Conservation (phyloP, 352 stramenopile genomes). For the Globisporangium nunn region DNA sequence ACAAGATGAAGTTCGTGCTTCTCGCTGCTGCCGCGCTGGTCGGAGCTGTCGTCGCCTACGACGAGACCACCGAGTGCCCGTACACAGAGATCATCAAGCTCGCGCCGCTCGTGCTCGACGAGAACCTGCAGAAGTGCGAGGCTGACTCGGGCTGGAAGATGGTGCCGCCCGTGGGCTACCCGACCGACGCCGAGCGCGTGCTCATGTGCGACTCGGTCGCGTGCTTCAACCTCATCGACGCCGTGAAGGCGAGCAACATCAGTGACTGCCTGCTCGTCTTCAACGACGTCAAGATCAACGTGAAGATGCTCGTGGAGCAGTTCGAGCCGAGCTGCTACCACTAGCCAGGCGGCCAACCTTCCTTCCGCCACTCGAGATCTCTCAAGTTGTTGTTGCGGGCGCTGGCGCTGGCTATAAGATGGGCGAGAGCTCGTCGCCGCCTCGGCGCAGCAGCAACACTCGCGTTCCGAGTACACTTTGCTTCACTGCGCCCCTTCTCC, state of each 20-base stretch:
- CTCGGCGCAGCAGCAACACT: neutral
- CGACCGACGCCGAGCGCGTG: constrained; percentile 14
- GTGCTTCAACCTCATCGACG: constrained; percentile 22
- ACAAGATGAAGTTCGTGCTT: constrained; percentile 9
- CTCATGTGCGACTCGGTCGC: constrained; percentile 20
- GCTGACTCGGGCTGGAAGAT: constrained; percentile 20
- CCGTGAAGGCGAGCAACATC: constrained; percentile 13
- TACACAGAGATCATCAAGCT: constrained; percentile 14
- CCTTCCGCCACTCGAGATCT: neutral
- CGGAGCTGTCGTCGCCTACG: constrained; percentile 6
- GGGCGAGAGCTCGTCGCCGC: neutral
- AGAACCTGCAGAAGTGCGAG: constrained; percentile 17
- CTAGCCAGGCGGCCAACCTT: constrained; percentile 1
- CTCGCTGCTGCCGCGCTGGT: constrained; percentile 3
- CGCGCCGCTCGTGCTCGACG: constrained; percentile 3
- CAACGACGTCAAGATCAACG: constrained; percentile 20
- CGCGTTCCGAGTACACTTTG: neutral
- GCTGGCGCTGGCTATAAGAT: neutral
- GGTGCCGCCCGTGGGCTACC: constrained; percentile 20
- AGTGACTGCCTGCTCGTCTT: constrained; percentile 25
- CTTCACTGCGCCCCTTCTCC: neutral
- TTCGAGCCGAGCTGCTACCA: constrained; percentile 22
- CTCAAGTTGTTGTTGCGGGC: neutral
- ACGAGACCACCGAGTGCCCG: constrained; percentile 7
- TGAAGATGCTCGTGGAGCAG: constrained; percentile 24